These are phyloP conservation scores for Triangularia verruculosa DNA, from an alignment of 2,329 filamentous ascomycete species.

Conservation along the genomic window DNA sequence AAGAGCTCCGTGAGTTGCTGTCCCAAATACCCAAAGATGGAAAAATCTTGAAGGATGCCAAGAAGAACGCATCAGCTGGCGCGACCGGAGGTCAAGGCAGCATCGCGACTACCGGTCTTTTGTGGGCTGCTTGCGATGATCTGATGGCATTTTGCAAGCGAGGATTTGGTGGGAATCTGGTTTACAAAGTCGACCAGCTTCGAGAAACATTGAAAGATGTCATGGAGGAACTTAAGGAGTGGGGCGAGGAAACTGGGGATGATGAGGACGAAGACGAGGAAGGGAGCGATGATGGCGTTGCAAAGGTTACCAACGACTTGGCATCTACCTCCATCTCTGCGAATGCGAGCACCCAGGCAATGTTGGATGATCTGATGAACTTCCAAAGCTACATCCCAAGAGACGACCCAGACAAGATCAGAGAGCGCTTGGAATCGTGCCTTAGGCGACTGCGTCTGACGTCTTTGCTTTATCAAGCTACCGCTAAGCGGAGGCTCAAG, in stretches of 20 bases:
- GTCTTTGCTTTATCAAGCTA: slow-evolving; percentile 64
- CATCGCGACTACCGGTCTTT: slow-evolving; percentile 66
- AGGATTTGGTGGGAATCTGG: slow-evolving; percentile 68
- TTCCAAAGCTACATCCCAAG: slow-evolving; percentile 59
- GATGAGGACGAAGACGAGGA: slow-evolving; percentile 43
- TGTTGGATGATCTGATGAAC: slow-evolving; percentile 67
- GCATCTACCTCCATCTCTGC: slow-evolving; percentile 34
- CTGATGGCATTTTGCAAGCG: slow-evolving; percentile 60
- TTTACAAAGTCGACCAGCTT: slow-evolving; percentile 70
- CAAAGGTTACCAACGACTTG: slow-evolving; percentile 31
- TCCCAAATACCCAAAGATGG: slow-evolving; percentile 59
- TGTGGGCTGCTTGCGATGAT: slow-evolving; percentile 82
- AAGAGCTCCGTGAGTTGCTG: slow-evolving; percentile 61
- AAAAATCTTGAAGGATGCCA: slow-evolving; percentile 45
- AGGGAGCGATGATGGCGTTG: slow-evolving; percentile 43
- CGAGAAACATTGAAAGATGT: slow-evolving; percentile 76
- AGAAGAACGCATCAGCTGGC: slow-evolving; percentile 43
- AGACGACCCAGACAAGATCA: slow-evolving; percentile 61
- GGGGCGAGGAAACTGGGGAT: slow-evolving; percentile 71
- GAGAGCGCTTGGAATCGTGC: slow-evolving; percentile 61
- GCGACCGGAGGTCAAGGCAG: slow-evolving; percentile 46
- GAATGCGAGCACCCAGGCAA: slow-evolving; percentile 53
- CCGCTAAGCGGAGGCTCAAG: slow-evolving; percentile 67
- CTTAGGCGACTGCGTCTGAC: slow-evolving; percentile 65
- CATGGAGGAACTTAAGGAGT: slow-evolving; percentile 81